phyloP scores from a whole-genome alignment of 768 basidiomycete species.

The Boletus insuetus region DNA sequence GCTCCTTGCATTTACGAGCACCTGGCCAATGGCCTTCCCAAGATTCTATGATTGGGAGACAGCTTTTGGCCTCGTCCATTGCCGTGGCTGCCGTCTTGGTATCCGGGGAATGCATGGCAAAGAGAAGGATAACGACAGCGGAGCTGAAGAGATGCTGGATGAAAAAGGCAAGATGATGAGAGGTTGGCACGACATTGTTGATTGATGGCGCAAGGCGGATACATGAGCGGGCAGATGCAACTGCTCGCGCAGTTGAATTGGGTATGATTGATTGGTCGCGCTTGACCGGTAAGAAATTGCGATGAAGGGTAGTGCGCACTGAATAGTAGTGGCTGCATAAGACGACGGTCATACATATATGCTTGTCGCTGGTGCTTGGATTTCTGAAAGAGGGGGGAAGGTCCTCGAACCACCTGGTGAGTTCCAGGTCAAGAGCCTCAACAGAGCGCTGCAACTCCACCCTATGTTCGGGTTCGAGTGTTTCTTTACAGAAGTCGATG shows the following conservation, averaged over 20 bases:
- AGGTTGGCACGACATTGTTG: conserved; percentile 78
- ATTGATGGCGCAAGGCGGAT: conserved; percentile 83
- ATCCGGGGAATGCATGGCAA: conserved; percentile 81
- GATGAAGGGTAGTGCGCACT: conserved; percentile 81
- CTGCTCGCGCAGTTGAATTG: conserved; percentile 75
- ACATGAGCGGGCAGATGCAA: conserved; percentile 81
- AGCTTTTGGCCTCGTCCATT: conserved; percentile 79
- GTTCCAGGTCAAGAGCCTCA: conserved; percentile 71
- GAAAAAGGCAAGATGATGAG: conserved; percentile 86
- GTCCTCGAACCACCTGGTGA: conserved; percentile 82
- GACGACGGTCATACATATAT: conserved; percentile 82
- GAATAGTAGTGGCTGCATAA: conserved; percentile 90
- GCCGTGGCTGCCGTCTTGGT: conserved; percentile 61
- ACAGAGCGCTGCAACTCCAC: conserved; percentile 75
- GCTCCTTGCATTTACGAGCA: conserved; percentile 81
- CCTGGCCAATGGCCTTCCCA: conserved; percentile 91
- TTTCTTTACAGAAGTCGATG: conserved; percentile 72
- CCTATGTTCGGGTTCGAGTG: conserved; percentile 70
- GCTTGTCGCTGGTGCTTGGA: conserved; percentile 67
- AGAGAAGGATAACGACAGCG: conserved; percentile 79
- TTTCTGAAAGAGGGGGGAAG: conserved; percentile 75
- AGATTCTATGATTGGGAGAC: conserved; percentile 65
- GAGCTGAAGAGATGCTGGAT: conserved; percentile 89
- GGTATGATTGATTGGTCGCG: conserved; percentile 66
- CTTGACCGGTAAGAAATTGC: conserved; percentile 80